Evolutionary conservation across 768 basidiomycete genomes (phyloP).

Genomic region (Naganishia friedmannii): DNA sequence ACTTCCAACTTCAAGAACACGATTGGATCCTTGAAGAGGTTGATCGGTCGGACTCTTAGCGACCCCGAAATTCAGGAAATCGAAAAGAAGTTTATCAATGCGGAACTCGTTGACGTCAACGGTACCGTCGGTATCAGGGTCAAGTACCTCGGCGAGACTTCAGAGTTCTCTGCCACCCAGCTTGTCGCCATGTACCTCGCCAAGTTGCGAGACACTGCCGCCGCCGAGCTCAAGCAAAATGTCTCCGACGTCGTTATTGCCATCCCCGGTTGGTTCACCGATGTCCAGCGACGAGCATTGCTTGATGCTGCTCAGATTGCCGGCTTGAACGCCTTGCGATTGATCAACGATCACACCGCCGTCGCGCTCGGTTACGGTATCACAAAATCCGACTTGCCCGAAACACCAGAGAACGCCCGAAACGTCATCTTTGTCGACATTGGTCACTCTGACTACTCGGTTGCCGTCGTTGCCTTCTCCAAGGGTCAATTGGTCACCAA

Average conservation of each 20-base stretch:
- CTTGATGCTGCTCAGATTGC: slow-evolving; percentile 87
- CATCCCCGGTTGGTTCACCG: slow-evolving; percentile 95
- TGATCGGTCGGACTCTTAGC: slow-evolving; percentile 73
- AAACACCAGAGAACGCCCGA: slow-evolving; percentile 69
- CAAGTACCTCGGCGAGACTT: slow-evolving; percentile 76
- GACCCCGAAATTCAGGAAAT: slow-evolving; percentile 72
- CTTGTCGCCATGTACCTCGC: slow-evolving; percentile 85
- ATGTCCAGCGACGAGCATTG: slow-evolving; percentile 82
- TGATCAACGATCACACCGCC: slow-evolving; percentile 97
- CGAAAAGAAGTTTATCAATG: slow-evolving; percentile 90
- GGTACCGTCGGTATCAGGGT: slow-evolving; percentile 85
- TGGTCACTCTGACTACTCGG: slow-evolving; percentile 86
- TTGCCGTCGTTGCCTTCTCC: slow-evolving; percentile 83
- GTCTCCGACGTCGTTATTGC: slow-evolving; percentile 93
- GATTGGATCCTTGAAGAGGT: slow-evolving; percentile 83
- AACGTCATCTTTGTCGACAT: slow-evolving; percentile 93
- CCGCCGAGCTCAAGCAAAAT: slow-evolving; percentile 75
- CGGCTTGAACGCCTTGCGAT: slow-evolving; percentile 81
- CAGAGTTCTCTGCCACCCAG: slow-evolving; percentile 80
- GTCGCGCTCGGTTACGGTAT: slow-evolving; percentile 96
- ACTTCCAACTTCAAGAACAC: slow-evolving; percentile 98
- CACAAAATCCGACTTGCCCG: slow-evolving; percentile 93
- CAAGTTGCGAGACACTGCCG: slow-evolving; percentile 82
- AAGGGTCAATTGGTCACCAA: slow-evolving; percentile 88
- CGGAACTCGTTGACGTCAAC: slow-evolving; percentile 75